Conservation (phyloP, 2,329 filamentous ascomycete species). For the Fusarium subtropicale region DNA sequence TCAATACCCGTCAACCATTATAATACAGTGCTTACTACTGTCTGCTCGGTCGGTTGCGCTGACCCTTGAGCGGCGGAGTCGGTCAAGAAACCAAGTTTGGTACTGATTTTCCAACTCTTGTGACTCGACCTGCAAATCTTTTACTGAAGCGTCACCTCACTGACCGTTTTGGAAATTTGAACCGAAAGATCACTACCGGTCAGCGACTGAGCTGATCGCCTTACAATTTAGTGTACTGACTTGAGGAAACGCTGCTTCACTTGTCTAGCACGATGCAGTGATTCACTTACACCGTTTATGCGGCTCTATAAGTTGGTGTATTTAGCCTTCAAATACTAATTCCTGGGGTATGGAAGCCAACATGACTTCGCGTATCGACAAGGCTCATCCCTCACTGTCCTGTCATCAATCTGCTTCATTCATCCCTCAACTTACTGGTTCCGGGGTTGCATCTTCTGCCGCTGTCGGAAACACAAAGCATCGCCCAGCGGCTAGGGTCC, state of each 20-base stretch:
- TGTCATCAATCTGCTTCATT: slow-evolving; percentile 15
- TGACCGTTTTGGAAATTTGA: slow-evolving; percentile 19
- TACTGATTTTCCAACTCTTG: slow-evolving; percentile 34
- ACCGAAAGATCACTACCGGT: slow-evolving; percentile 18
- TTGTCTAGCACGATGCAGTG: slow-evolving; percentile 8
- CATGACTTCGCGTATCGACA: slow-evolving; percentile 25
- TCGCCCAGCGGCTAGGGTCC: slow-evolving; percentile 35
- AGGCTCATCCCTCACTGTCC: slow-evolving; percentile 4
- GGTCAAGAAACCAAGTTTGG: slow-evolving; percentile 33
- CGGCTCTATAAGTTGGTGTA: slow-evolving; percentile 5
- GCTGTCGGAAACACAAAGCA: slow-evolving; percentile 31
- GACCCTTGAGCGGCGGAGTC: slow-evolving; percentile 34
- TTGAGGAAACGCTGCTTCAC: slow-evolving; percentile 15
- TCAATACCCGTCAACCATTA: slow-evolving; percentile 7
- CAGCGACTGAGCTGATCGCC: slow-evolving; percentile 25
- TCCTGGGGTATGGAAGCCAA: slow-evolving; percentile 2
- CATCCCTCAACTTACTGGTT: slow-evolving; percentile 17
- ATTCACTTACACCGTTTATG: slow-evolving; percentile 26
- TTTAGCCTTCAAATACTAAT: slow-evolving; percentile 3
- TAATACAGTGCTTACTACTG: slow-evolving; percentile 33
- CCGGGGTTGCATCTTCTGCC: slow-evolving; percentile 25
- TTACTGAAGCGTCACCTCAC: slow-evolving; percentile 24
- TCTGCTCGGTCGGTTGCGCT: slow-evolving; percentile 2
- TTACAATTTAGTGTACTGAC: slow-evolving; percentile 3
- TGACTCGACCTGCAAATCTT: slow-evolving; percentile 34